Percentiles rank a stretch among this genome's conserved stretches.
Conservation (phyloP, 2,329 filamentous ascomycete genomes). For the Malbranchea cinnamomea region DNA sequence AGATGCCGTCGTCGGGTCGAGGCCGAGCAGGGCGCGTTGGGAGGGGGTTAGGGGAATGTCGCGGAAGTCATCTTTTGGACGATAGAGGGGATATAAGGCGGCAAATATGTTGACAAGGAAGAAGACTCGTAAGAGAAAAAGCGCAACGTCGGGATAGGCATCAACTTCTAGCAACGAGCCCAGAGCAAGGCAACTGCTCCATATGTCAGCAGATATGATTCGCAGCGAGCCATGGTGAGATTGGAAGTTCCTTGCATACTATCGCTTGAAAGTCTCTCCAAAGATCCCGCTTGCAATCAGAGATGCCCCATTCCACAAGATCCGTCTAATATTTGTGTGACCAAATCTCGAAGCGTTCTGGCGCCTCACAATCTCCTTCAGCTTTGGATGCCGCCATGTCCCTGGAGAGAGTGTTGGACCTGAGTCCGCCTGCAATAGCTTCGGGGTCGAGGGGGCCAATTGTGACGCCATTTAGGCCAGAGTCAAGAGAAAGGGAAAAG, state of each 20-base stretch:
- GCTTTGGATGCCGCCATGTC: slow-evolving; percentile 78
- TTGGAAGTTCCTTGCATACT: slow-evolving; percentile 15
- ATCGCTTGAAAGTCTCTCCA: slow-evolving; percentile 22
- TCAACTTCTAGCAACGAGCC: slow-evolving; percentile 21
- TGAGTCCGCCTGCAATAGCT: slow-evolving; percentile 15
- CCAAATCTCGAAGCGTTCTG: slow-evolving; percentile 67
- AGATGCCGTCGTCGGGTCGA: slow-evolving; percentile 52
- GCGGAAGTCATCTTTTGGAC: slow-evolving; percentile 58
- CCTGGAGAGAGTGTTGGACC: slow-evolving; percentile 38
- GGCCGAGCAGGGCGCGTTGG: slow-evolving; percentile 70
- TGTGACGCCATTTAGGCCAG: slow-evolving; percentile 20
- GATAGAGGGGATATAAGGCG: slow-evolving; percentile 58
- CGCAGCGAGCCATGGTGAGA: slow-evolving; percentile 9
- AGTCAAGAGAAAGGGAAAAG: slow-evolving; percentile 5
- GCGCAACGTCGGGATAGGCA: slow-evolving; percentile 28
- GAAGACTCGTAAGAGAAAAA: slow-evolving; percentile 46
- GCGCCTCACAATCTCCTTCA: slow-evolving; percentile 72
- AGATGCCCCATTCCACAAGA: slow-evolving; percentile 51
- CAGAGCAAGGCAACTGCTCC: slow-evolving; percentile 21
- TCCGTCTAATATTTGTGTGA: slow-evolving; percentile 56
- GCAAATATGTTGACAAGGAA: slow-evolving; percentile 55
- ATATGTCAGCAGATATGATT: slow-evolving; percentile 10
- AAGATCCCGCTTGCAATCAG: slow-evolving; percentile 36
- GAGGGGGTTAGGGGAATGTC: slow-evolving; percentile 87
- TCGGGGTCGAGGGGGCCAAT: slow-evolving; percentile 29